Conservation (phyloP, 2,329 filamentous ascomycete genomes). For the Fusarium acutatum region DNA sequence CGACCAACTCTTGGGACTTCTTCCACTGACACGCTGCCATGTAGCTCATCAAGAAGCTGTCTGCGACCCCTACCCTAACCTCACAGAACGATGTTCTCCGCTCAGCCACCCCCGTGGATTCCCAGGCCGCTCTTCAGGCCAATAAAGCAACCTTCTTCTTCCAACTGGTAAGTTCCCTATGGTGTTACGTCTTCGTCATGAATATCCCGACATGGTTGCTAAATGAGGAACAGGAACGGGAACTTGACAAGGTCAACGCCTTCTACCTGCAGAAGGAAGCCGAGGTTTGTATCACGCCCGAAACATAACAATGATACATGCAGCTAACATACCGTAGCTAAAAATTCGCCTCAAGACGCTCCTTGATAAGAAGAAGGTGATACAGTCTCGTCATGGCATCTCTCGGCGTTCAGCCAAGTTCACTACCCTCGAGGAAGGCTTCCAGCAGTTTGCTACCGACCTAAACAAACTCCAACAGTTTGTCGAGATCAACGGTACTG, state of each 20-base stretch:
- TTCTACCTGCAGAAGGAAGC: conserved; percentile 99
- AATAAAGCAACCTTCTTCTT: conserved; percentile 99
- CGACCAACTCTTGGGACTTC: conserved; percentile 12
- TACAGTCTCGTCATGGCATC: conserved; percentile 81
- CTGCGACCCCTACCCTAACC: conserved; percentile 84
- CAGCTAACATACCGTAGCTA: conserved; percentile 65
- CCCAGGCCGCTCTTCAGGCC: conserved; percentile 90
- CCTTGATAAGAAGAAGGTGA: conserved; percentile 91
- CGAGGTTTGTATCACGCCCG: conserved; percentile 69
- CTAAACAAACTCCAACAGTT: conserved; percentile 98
- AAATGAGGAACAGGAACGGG: conserved; percentile 78
- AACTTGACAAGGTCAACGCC: conserved; percentile 97
- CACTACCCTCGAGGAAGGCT: conserved; percentile 93
- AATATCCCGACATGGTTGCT: conserved; percentile 47
- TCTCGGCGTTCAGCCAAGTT: conserved; percentile 93
- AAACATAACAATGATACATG: neutral
- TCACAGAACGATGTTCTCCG: conserved; percentile 73
- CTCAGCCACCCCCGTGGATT: conserved; percentile 65
- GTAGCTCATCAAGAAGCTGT: conserved; percentile 98
- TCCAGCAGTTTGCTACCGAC: conserved; percentile 96
- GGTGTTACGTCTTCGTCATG: conserved; percentile 33
- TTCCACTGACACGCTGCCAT: conserved; percentile 37
- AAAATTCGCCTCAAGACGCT: conserved; percentile 92
- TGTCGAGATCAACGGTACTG: conserved; percentile 96
- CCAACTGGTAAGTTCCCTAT: conserved; percentile 73